These are phyloP conservation scores for Ascochyta pisi DNA, from an alignment of 2,329 filamentous ascomycete species.

Conservation along the genomic window DNA sequence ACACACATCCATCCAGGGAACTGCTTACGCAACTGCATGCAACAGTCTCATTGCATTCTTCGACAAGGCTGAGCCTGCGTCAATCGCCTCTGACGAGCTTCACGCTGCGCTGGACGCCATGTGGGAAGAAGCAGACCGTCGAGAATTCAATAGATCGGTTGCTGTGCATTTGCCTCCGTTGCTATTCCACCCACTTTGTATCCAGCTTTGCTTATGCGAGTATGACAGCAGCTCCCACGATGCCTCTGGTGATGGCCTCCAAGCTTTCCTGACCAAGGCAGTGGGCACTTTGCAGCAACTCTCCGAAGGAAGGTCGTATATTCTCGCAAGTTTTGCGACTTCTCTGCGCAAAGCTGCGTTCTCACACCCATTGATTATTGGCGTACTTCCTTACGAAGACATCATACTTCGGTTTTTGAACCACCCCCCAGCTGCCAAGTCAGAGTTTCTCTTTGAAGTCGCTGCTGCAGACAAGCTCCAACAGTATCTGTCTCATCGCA, in stretches of 20 bases:
- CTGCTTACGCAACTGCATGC: slow-evolving; percentile 38
- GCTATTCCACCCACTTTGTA: slow-evolving; percentile 46
- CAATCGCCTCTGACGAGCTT: slow-evolving; percentile 24
- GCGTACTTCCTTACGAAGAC: slow-evolving; percentile 47
- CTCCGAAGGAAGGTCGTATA: slow-evolving; percentile 44
- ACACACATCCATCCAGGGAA: slow-evolving; percentile 41
- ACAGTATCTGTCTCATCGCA: slow-evolving; percentile 38
- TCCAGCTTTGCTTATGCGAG: slow-evolving; percentile 26
- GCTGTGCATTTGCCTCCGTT: slow-evolving; percentile 48
- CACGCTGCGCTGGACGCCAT: slow-evolving; percentile 42
- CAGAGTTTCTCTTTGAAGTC: slow-evolving; percentile 56
- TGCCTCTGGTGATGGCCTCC: slow-evolving; percentile 12
- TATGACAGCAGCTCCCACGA: background rate
- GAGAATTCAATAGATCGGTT: slow-evolving; percentile 54
- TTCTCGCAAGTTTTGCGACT: slow-evolving; percentile 38
- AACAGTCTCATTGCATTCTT: slow-evolving; percentile 30
- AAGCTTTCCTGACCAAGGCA: slow-evolving; percentile 31
- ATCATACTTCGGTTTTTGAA: slow-evolving; percentile 51
- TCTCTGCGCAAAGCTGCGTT: slow-evolving; percentile 44
- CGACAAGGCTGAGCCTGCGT: slow-evolving; percentile 15
- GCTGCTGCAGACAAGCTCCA: slow-evolving; percentile 46
- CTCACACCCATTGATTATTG: slow-evolving; percentile 34
- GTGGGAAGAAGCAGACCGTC: slow-evolving; percentile 57
- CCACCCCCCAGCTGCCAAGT: slow-evolving; percentile 50
- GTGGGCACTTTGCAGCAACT: slow-evolving; percentile 37